Base-by-base conservation (phyloP, 176 grass and related monocot genomes). In the Eragrostis nindensis region DNA sequence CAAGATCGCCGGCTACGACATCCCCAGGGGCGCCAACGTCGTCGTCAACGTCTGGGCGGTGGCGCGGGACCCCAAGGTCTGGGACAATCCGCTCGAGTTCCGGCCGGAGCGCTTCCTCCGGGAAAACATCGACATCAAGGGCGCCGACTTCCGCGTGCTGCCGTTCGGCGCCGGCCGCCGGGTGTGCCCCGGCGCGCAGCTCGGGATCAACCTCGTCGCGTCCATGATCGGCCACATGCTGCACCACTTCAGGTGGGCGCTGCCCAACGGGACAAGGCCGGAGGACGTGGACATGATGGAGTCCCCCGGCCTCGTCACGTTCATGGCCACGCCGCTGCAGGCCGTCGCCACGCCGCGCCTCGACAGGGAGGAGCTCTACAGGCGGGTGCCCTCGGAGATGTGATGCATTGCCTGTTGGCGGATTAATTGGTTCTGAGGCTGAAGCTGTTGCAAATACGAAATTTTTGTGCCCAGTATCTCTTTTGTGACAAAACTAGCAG, bases 21-120 rank as follows among this genome's bases (percentile, higher is more conserved):
- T 91, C 48, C 92, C 92, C 14, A 89, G 82, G 69, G 86, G 86
- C 25, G 49, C 86, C 68, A 91, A 64, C 29, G 74, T 94, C 3
- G 13, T 86, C 27, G 86, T 94, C 15, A 94, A 94, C 24, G 80
- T 94, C 4, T 91, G 92, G 92, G 88, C 86, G 6, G 67, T 91
- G 1, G 88, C 86, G 2, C 74, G 88, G 2, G 86, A 94, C 70
- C 86, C 88, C 1, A 68, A 70, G 49, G 52, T 82, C 3, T 94
- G 92, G 92, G 46, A 81, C 25, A 68, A 48, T 47, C 92, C 88
- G 25, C 73, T 91, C 0, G 92, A 91, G 80, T 94, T 73, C 49
- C 39, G 83, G 5, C 88, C 86, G 4, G 88, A 94, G 79, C 74
- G 88, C 2, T 91, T 94, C 79, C 54, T 84, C 0, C 43, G 53